Base-by-base conservation (phyloP, 805 yeast species). In the Ogataea angusta region DNA sequence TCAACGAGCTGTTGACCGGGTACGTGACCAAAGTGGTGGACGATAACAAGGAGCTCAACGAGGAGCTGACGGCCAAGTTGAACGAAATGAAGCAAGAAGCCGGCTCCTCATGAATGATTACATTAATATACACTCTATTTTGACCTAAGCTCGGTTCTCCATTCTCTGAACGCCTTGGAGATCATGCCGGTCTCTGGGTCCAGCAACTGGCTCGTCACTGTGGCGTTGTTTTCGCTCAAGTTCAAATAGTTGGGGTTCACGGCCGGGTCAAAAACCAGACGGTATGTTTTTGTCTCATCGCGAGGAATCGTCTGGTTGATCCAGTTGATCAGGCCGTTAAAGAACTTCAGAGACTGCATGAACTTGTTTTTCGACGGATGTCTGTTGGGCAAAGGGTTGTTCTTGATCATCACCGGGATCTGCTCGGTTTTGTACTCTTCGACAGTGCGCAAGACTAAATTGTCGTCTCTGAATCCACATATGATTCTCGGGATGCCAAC, bases 251-350 rank as follows among this genome's bases (percentile, higher is more conserved):
- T 68, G 39, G 75, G 72, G 22, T 75, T 72, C 7, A 67, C 64
- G 3, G 39, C 26, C 2, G 82, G 73, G 48, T 76, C 78, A 54
- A 73, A 85, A n/a, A 72, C 69, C 45, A 80, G 63, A 41, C 72
- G 67, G 69, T 74, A 78, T 1, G 76, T 73, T 34, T 66, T 73
- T 16, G 64, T 60, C 43, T 79, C 78, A 30, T 75, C 63, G 21
- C 69, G 66, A 10, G 86, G 82, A 14, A 82, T 66, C 17, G 64
- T 62, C 16, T 70, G 71, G 30, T 68, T 68, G 24, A 91, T 58
- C 96, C 96, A 89, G 42, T 85, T 87, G 39, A 87, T 67, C 14
- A 83, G 73, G 0, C 93, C 89, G 3, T 91, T 91, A 61, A 87
- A 85, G 79, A 95, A 93, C 53, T 82, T 85, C 36, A 91, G 68